phyloP scores from a whole-genome alignment of 2,329 filamentous ascomycete species.

The Claviceps arundinis region DNA sequence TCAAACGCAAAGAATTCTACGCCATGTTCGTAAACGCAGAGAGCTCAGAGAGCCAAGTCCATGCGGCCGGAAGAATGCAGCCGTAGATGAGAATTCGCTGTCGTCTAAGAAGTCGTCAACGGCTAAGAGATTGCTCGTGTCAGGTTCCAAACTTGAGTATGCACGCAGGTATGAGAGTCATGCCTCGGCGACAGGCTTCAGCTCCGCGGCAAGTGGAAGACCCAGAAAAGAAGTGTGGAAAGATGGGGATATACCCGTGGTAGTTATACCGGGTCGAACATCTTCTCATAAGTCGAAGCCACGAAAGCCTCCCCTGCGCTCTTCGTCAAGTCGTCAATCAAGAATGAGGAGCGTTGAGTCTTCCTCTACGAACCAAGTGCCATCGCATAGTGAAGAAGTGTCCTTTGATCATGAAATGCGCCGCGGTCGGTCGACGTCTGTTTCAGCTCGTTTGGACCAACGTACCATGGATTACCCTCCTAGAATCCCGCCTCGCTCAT shows the following conservation, averaged over 20 bases:
- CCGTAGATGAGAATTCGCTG: constrained; percentile 7
- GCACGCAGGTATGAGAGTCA: constrained; percentile 30
- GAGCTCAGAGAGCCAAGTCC: constrained; percentile 32
- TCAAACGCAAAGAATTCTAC: constrained; percentile 39
- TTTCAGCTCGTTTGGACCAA: constrained; percentile 36
- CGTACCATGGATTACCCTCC: constrained; percentile 49
- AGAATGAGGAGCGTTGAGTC: constrained; percentile 40
- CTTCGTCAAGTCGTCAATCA: constrained; percentile 45
- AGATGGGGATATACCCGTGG: constrained; percentile 47
- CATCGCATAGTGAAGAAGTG: constrained; percentile 27
- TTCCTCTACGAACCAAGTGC: constrained; percentile 27
- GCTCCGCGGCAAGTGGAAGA: constrained; percentile 38
- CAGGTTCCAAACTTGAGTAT: constrained; percentile 13
- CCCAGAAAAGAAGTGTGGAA: constrained; percentile 47
- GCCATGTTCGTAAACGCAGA: constrained; percentile 46
- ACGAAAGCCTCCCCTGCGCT: constrained; percentile 42
- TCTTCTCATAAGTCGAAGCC: constrained; percentile 41
- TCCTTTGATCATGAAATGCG: constrained; percentile 29
- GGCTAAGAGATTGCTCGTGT: constrained; percentile 5
- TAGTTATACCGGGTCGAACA: constrained; percentile 45
- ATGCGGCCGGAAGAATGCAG: constrained; percentile 5
- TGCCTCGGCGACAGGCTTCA: constrained; percentile 33
- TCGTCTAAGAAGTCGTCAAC: constrained; percentile 15
- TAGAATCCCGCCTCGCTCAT: constrained; percentile 40
- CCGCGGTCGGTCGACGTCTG: constrained; percentile 29